A percentile compares a stretch with the other conserved stretches of the same genome.
Evolutionary conservation across 495 filamentous ascomycete species (phyloP).

Genomic region (Evernia prunastri): DNA sequence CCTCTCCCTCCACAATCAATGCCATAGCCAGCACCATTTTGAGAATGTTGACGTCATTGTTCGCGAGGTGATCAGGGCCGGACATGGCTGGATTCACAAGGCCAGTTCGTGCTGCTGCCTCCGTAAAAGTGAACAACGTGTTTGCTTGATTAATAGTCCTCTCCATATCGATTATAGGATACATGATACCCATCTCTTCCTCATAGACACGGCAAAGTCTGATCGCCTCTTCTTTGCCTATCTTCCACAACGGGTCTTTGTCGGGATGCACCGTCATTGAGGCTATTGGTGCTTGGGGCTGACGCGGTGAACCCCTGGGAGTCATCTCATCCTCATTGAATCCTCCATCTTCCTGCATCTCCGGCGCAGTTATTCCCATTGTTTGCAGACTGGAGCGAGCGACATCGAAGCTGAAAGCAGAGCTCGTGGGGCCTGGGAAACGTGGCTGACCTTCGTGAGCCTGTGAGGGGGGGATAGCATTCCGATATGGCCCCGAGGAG

Average conservation of each 20-base stretch:
- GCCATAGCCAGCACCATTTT: conserved; percentile 76
- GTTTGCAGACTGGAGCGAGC: conserved; percentile 80
- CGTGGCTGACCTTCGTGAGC: conserved; percentile 48
- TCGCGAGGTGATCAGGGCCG: conserved; percentile 58
- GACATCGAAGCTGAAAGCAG: conserved; percentile 77
- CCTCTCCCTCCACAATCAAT: conserved; percentile 64
- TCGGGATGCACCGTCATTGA: conserved; percentile 34
- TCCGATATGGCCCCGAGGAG: conserved; percentile 17
- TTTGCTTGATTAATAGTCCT: conserved; percentile 57
- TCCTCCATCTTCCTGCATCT: conserved; percentile 43
- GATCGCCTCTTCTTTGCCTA: conserved; percentile 67
- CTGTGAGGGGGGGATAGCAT: conserved; percentile 19
- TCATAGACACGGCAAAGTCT: conserved; percentile 68
- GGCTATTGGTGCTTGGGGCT: conserved; percentile 35
- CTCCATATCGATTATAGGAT: conserved; percentile 70
- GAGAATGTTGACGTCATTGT: conserved; percentile 61
- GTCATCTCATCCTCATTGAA: conserved; percentile 52
- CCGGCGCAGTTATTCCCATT: conserved; percentile 68
- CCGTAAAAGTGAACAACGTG: conserved; percentile 63
- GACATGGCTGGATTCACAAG: conserved; percentile 48
- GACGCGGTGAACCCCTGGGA: conserved; percentile 48
- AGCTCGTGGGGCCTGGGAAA: conserved; percentile 82
- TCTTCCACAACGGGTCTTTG: conserved; percentile 72
- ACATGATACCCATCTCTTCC: conserved; percentile 85
- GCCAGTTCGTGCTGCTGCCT: conserved; percentile 53